Evolutionary conservation across 352 stramenopile genomes (phyloP), one percentile per base, ranked within the genome.

Genomic region (Globisporangium polare): DNA sequence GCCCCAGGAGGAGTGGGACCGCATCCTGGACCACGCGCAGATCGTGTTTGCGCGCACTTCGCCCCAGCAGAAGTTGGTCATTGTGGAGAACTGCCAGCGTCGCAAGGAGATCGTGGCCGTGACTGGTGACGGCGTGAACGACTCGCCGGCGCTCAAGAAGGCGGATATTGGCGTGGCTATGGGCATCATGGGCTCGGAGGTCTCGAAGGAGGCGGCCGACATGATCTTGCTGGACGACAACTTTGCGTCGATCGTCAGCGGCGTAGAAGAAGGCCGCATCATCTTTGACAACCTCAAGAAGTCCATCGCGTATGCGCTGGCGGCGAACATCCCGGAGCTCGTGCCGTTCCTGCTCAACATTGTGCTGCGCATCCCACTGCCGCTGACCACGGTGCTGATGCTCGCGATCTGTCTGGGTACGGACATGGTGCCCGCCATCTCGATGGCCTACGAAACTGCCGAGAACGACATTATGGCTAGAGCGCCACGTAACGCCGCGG

Each of bases 51-150:
- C 96, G 13, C 89, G 96, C 62, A 96, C 95, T 2, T 97, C 88
- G 15, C 96, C 97, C 9, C 78, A 98, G 64, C 86, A 98, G 60
- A 98, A 98, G 78, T 74, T 98, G 7, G 86, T 88, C 54, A 98
- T 99, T 67, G 96, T 99, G 4, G 88, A 97, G 46, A 92, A 95
- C 57, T 88, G 81, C 56, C 86, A 97, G 67, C 73, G 83, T 15
- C 70, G 69, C 26, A 92, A 90, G 9, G 80, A 97, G 41, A 90
- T 98, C 35, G 88, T 97, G 7, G 93, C 90, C 13, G 95, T 99
- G 65, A 99, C 95, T n/a, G 97, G 97, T 29, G 97, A 99, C 71
- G 97, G 97, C 72, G 97, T 99, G 15, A 99, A 99, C 67, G 96
- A 99, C 72, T 95, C 96, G 22, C 96, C 97, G 22, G 96, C 97